Base-by-base conservation (phyloP, 352 stramenopile species). In the Porosira glacialis region DNA sequence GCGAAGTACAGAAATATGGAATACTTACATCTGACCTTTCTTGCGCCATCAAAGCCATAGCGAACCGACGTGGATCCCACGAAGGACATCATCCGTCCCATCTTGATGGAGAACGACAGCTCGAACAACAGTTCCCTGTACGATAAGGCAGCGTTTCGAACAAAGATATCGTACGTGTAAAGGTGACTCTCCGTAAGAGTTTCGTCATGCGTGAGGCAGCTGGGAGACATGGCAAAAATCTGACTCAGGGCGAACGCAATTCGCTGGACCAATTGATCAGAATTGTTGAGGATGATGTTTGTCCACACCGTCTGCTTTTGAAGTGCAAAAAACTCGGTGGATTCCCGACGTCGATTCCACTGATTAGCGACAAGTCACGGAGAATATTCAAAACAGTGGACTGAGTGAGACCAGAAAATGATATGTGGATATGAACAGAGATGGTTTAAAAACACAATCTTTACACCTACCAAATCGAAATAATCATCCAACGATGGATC, bases 221-320 rank as follows among this genome's bases (percentile, higher is more conserved):
- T 36, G 19, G 31, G 61, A 8, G 50, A 60, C 10, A 83, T 52
- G 19, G 78, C 73, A 51, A 86, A 61, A 24, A 89, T 56, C 50
- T 89, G 81, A 17, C 77, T 70, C 1, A 94, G 65, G 2, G 86
- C 84, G 79, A 81, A 94, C 4, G 87, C 87, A 48, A 91, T 66
- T 51, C 81, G 47, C 72, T 94, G 88, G 10, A 87, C 60, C 17
- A 94, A 65, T 57, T 94, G 88, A 71, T 89, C 87, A 10, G 27
- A 38, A 0, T 52, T 53, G 39, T 15, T 49, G n/a, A 78, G 53
- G 22, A 11, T 50, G 35, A 79, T 26, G 1, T 74, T 19, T 2
- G 27, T 53, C 53, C 63, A 79, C 57, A 57, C 1, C 31, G 35
- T 41, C 8, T 41, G 15, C 8, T 15, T 41, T 15, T 15, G 8